Percentiles rank a stretch among this genome's conserved stretches.
Conservation (phyloP, 2,329 filamentous ascomycete species). For the Epicoccum nigrum region DNA sequence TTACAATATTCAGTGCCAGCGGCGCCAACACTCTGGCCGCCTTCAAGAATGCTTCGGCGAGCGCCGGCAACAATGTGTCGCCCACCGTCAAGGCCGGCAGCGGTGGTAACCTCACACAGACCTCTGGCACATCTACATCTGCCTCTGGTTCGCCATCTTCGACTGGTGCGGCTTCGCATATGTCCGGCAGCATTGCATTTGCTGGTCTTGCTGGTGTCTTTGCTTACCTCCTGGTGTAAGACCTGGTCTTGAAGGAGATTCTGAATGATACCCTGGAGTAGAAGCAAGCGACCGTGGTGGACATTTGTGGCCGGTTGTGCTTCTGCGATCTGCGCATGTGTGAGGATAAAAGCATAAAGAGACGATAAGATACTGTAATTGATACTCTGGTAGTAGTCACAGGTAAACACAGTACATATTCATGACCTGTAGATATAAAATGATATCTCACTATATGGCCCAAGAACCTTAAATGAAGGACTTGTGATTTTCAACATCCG, state of each 20-base stretch:
- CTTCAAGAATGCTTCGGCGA: constrained; percentile 33
- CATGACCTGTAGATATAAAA: neutral
- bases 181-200: constrained; percentile 33
- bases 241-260: neutral
- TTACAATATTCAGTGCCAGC: constrained; percentile 25
- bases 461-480: no score
- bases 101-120: constrained; percentile 35
- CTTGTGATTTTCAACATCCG: no score
- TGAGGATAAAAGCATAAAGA: neutral
- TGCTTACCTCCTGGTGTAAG: constrained; percentile 42
- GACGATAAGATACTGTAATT: constrained; percentile 1
- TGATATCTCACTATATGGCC: no score
- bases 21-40: constrained; percentile 32
- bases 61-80: constrained; percentile 28
- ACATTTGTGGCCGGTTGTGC: neutral
- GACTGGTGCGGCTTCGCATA: constrained; percentile 36
- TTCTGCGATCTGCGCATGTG: neutral
- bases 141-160: constrained; percentile 26
- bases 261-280: constrained; percentile 21
- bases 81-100: constrained; percentile 33
- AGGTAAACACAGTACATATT: constrained; percentile 5
- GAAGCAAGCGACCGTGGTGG: neutral
- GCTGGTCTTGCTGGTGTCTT: constrained; percentile 37
- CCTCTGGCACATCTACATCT: constrained; percentile 17
- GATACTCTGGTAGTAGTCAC: constrained; percentile 6